Evolutionary conservation across 192 early-diverging fungal species (phyloP), one percentile per base, ranked within the genome.

Genomic region (Thoreauomyces humboldtii): DNA sequence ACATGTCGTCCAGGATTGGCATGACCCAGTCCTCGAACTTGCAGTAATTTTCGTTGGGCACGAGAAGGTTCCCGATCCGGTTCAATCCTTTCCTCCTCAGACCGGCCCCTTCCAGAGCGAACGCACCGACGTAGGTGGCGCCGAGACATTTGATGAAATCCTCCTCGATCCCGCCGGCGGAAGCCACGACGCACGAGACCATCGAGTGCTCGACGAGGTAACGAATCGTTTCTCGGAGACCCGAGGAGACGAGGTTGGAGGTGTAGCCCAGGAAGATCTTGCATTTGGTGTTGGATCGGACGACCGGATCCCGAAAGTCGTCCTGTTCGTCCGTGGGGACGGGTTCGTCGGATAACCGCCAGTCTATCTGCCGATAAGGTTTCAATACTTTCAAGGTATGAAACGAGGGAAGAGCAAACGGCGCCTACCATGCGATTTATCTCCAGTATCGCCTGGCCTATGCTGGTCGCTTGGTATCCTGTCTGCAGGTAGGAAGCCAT

Each of bases 11-110:
- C 58, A 99, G 73, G 53, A 99, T 88, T 6, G 95, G 95, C 24
- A 95, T 79, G 6, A 99, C 81, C 96, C 96, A 99, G 74, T 99
- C 95, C 78, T 99, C 96, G 76, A 99, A 99, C 32, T 92, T 89
- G 83, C 95, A 96, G 73, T 99, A 99, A 73, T 99, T 99, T 68
- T 97, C 90, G 75, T 99, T 99, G 1, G 96, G 96, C 7, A 99
- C 94, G 55, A 98, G 72, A 56, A 99, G 79, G 74, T 99, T 99
- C 31, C 96, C 96, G 45, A 95, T 98, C 24, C 96, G 85, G 73
- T 99, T 99, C 36, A 99, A 72, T 0, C 95, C 96, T 65, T 92
- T 86, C 64, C 83, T 85, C 38, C 96, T 86, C 61, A 99, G 74
- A 14, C 86, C 84, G 4, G 78, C 75, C 2, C 96, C 96, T 15